These are phyloP conservation scores for Cucurbita argyrosperma DNA, from an alignment of 306 rosid genomes.

Conservation along the genomic window DNA sequence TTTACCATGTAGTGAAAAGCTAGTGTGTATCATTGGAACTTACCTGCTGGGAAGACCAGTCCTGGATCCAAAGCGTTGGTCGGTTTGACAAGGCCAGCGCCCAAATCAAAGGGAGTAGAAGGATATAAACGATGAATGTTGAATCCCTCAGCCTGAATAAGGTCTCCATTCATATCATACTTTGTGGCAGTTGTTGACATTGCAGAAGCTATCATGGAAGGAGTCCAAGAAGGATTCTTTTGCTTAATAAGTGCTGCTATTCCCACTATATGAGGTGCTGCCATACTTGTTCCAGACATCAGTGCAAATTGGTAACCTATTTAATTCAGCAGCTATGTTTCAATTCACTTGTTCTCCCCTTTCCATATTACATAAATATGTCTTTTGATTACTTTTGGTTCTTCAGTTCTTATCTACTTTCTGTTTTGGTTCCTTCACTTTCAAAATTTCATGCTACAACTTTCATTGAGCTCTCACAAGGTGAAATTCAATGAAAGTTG, in stretches of 20 bases:
- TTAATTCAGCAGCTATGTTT: background rate
- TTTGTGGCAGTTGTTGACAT: constrained; percentile 66
- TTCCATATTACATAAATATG: background rate
- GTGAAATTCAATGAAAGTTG: background rate
- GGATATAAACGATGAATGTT: constrained; percentile 20
- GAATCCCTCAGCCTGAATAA: constrained; percentile 57
- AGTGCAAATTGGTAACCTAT: constrained; percentile 54
- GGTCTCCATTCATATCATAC: constrained; percentile 42
- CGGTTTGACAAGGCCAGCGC: constrained; percentile 65
- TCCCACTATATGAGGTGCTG: constrained; percentile 80
- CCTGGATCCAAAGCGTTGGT: constrained; percentile 54
- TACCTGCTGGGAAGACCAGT: constrained; percentile 55
- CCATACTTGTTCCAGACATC: constrained; percentile 89
- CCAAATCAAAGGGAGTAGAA: constrained; percentile 62
- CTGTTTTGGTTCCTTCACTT: background rate
- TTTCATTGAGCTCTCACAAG: background rate
- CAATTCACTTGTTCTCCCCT: background rate
- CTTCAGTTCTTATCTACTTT: background rate
- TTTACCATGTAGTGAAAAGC: background rate
- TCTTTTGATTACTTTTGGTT: background rate
- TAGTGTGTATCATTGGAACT: background rate
- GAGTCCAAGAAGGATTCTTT: constrained; percentile 65
- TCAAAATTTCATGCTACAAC: background rate
- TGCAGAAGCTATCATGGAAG: constrained; percentile 80
- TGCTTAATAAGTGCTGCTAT: constrained; percentile 86